Percentiles rank a stretch among this genome's conserved stretches.
phyloP scores from a whole-genome alignment of 164 flowering plant genomes.

The grape (Vitis vinifera) region DNA sequence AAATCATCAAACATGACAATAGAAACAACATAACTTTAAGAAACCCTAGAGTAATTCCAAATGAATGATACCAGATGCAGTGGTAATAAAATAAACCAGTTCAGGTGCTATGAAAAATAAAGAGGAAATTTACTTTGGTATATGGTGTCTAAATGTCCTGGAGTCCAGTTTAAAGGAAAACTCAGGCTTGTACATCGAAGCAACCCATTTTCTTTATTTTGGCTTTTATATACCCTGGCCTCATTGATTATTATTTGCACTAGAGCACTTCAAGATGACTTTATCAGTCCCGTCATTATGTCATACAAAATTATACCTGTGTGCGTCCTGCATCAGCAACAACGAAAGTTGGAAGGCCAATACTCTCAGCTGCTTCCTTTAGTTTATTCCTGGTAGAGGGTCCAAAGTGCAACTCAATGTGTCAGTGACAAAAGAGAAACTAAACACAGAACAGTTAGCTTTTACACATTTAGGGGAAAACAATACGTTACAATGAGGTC shows the following conservation, averaged over 20 bases:
- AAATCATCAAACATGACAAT: neutral
- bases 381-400: constrained; percentile 65
- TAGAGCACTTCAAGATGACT: neutral
- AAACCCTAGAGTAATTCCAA: neutral
- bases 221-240: neutral
- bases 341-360: constrained; percentile 92
- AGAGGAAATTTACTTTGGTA: neutral
- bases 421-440: neutral
- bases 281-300: neutral
- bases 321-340: constrained; percentile 98
- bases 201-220: neutral
- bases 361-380: constrained; percentile 66
- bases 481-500: constrained; percentile 12
- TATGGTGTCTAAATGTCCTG: neutral
- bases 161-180: neutral
- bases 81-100: neutral
- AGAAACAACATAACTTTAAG: neutral
- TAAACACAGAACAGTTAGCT: neutral
- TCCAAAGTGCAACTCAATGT: neutral
- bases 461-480: neutral
- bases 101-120: neutral
- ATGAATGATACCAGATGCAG: neutral
- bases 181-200: neutral
- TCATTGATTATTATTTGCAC: neutral
- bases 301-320: constrained; percentile 46